phyloP scores from a whole-genome alignment of 805 yeast genomes.

The Wickerhamomyces hampshirensis region DNA sequence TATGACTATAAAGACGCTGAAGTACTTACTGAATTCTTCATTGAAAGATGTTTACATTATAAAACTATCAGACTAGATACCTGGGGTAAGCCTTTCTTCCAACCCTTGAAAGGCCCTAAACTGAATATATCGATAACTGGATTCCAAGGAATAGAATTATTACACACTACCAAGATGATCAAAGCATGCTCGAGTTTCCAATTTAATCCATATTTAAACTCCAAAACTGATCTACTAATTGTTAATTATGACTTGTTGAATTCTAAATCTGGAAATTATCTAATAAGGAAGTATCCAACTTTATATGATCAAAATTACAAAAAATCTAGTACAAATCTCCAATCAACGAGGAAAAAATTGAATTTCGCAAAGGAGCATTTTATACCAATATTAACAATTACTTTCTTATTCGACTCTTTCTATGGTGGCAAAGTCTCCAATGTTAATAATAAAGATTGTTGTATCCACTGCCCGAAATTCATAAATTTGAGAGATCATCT shows the following conservation, averaged over 20 bases:
- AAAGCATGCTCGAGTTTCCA: conserved; percentile 43
- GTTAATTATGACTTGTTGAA: conserved; percentile 46
- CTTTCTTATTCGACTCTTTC: conserved; percentile 49
- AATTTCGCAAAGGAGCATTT: conserved; percentile 53
- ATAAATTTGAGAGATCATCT: conserved; percentile 24
- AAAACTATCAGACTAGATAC: conserved; percentile 43
- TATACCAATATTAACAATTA: conserved; percentile 53
- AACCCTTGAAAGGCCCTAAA: conserved; percentile 12
- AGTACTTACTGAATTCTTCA: conserved; percentile 72
- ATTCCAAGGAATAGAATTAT: conserved; percentile 68
- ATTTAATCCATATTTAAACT: conserved; percentile 43
- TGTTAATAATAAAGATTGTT: conserved; percentile 46
- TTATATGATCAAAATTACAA: conserved; percentile 17
- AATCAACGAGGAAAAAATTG: conserved; percentile 49
- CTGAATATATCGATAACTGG: conserved; percentile 52
- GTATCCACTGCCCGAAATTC: conserved; percentile 45
- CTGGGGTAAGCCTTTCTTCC: conserved; percentile 55
- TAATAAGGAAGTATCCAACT: conserved; percentile 28
- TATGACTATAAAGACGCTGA: conserved; percentile 18
- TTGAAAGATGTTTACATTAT: conserved; percentile 68
- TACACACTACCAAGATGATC: conserved; percentile 66
- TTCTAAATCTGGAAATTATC: conserved; percentile 35
- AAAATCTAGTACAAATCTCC: conserved; percentile 27
- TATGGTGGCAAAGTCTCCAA: conserved; percentile 34
- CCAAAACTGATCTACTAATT: conserved; percentile 51